Conservation (phyloP, 257 asterid species). For the Ajuga chamaepitys region DNA sequence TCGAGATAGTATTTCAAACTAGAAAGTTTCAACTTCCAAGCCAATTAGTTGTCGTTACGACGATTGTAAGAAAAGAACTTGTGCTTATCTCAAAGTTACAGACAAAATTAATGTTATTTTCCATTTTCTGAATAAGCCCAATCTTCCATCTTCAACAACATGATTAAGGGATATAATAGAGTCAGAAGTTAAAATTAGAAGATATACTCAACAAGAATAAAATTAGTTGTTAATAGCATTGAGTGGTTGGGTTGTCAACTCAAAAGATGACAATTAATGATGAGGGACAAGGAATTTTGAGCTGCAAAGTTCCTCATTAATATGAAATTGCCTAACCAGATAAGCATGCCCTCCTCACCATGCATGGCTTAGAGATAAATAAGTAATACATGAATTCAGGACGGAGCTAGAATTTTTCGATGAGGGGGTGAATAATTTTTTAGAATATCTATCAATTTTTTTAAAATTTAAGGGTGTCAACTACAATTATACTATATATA, state of each 20-base stretch:
- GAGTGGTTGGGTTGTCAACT: constrained; percentile 21
- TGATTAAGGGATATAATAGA: not conserved
- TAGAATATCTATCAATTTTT: too few species aligned
- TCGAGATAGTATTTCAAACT: too few species aligned
- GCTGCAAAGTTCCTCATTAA: constrained; percentile 21
- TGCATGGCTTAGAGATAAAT: constrained; percentile 24
- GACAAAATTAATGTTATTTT: not conserved
- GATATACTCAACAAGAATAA: not conserved
- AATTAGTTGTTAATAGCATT: constrained; percentile 21
- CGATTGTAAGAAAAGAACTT: too few species aligned
- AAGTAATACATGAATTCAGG: too few species aligned
- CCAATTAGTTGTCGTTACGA: too few species aligned
- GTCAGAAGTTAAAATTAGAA: not conserved
- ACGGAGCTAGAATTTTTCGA: too few species aligned
- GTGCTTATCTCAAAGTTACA: not conserved
- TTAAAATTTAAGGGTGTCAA: too few species aligned
- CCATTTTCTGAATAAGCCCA: not conserved
- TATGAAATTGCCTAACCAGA: constrained; percentile 30
- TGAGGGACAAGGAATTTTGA: constrained; percentile 15
- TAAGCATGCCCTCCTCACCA: constrained; percentile 25
- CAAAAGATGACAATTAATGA: constrained; percentile 19
- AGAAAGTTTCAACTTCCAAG: too few species aligned
- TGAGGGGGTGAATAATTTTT: too few species aligned
- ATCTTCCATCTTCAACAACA: not conserved
- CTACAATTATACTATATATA: too few species aligned